Evolutionary conservation across 2,329 filamentous ascomycete species (phyloP), one percentile per base, ranked within the genome.

Genomic region (Didymella keratinophila): DNA sequence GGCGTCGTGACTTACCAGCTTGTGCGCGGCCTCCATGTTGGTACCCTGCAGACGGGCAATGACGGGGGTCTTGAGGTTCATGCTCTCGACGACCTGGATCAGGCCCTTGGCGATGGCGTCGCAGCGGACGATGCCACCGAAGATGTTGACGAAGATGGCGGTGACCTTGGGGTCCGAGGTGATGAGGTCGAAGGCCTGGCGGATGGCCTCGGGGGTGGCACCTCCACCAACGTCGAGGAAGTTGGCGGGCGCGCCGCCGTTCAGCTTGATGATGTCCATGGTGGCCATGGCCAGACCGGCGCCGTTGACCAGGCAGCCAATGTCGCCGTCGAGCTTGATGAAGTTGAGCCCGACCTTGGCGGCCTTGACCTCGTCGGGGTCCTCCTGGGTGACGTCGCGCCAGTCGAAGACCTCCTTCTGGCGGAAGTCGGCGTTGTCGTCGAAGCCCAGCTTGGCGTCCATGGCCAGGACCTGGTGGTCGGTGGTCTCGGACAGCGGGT

Each of bases 181-280:
- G 84, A 99, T 99, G 74, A 99, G 91, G 80, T 97, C 93, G 77
- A 99, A 99, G 68, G 95, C 95, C 81, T 95, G 90, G 84, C 93
- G 92, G 82, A 99, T 99, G 72, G 95, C 95, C 68, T 93, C 90
- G 32, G 95, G 93, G 61, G 95, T 99, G 69, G 95, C 95, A 84
- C 95, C 95, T 79, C 95, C 95, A 76, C 95, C 95, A 70, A 99
- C 95, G 78, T 99, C 95, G 71, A 99, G 86, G 89, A 99, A 99
- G 88, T 99, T 99, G 72, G 95, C 95, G 63, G 95, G 95, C 76
- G 87, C 84, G 65, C 95, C 95, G 71, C 95, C 95, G 83, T 98
- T 99, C 65, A 99, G 87, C 88, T 99, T 98, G 87, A 99, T 99
- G 80, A 99, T 98, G 81, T 99, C 95, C 95, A 99, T 99, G 78